Base-by-base conservation (phyloP, 139 green algal genomes). In the Chlorella sp. region DNA sequence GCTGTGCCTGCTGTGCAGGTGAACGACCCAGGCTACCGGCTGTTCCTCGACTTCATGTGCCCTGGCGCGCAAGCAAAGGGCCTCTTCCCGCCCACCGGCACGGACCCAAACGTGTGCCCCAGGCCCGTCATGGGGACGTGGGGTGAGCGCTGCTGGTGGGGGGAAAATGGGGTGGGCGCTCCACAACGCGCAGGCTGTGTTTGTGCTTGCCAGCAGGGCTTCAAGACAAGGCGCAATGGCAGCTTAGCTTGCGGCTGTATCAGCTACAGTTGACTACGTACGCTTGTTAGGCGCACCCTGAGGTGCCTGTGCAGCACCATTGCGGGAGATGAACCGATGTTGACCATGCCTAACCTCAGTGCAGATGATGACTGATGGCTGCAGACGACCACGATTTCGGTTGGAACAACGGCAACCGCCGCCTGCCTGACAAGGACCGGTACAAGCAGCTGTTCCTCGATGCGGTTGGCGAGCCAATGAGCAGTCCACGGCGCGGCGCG, bases 401-500 rank as follows among this genome's bases (percentile, higher is more conserved):
- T 42, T 87, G 84, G 74, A 90, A 89, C 72, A 85, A 89, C 35
- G 83, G 80, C 50, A 85, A 91, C 70, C n/a, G 61, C n/a, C 34
- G 61, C 4, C 35, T 63, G 50, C 81, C 83, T 14, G 70, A 70
- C 65, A 92, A 91, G 72, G 64, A 78, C 29, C 65, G 68, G 20
- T 83, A 82, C 50, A 92, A 92, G 73, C 73, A 85, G 35, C 76
- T 91, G 17, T 93, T 78, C 64, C 69, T 93, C 64, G 88, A 93
- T 31, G 82, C 79, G 0, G 49, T 91, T 22, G 84, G 84, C 0
- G 86, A 90, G 74, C 30, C 71, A 1, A 36, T 30, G 5, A 51
- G 14, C 63, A 90, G 82, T 51, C 51, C 67, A 0, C 69, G 88
- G 0, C 67, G 88, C 1, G 69, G 62, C 17, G 73, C 33, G 1